Conservation (phyloP, 2,329 filamentous ascomycete genomes). For the Chrysoporthe cubensis region DNA sequence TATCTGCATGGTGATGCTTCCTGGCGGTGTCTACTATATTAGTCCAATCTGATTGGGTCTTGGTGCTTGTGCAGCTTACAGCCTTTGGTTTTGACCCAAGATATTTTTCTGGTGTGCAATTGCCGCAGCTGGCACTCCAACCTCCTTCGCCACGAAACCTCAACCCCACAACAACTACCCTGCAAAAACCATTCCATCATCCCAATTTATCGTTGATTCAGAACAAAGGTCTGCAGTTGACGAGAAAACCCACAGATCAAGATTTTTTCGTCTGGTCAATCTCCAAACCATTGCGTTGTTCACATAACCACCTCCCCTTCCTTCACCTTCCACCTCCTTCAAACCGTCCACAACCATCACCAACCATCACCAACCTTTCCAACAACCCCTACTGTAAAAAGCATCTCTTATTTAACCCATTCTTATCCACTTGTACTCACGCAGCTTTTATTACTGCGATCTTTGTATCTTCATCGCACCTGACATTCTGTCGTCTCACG, state of each 20-base stretch:
- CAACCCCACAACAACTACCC: too few species aligned
- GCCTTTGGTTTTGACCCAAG: too few species aligned
- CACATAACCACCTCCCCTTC: neutral
- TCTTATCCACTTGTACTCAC: neutral
- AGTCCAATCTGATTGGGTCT: too few species aligned
- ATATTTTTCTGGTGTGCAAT: too few species aligned
- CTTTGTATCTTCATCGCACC: neutral
- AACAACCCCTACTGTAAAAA: neutral
- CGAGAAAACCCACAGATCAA: neutral
- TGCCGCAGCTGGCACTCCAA: too few species aligned
- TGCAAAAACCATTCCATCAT: too few species aligned
- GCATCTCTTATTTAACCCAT: neutral
- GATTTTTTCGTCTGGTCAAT: neutral
- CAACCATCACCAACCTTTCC: neutral
- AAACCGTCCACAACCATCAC: neutral
- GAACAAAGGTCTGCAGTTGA: neutral
- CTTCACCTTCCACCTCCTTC: neutral
- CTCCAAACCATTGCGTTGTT: neutral
- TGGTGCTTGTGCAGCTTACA: too few species aligned
- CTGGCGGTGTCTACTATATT: too few species aligned
- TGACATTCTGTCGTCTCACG: neutral
- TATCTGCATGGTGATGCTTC: too few species aligned
- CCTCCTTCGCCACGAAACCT: too few species aligned
- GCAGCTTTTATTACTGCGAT: neutral
- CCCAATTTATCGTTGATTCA: too few species aligned